Base-by-base conservation (phyloP, 805 yeast species). In the Wickerhamiella shivajii region DNA sequence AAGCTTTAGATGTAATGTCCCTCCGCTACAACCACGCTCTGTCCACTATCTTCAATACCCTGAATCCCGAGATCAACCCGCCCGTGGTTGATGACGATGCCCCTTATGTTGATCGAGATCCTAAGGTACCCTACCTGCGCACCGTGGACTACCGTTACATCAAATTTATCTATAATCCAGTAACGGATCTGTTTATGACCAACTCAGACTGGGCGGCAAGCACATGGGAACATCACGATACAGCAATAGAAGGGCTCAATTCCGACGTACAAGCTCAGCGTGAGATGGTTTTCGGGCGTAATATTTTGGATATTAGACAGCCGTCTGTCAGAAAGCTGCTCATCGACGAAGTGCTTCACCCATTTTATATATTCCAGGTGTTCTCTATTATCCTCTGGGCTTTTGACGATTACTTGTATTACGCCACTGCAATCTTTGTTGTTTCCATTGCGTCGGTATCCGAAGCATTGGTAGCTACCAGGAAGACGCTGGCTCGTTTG, bases 321-420 rank as follows among this genome's bases (percentile, higher is more conserved):
- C 87, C 84, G 40, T 52, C 85, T 1, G 59, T 71, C 1, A 21
- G 59, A 0, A 71, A 73, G 49, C 63, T 90, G 28, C 61, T 90
- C 22, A 61, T 77, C 17, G 93, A 83, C 48, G 98, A 90, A 53
- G 81, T 84, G 0, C 58, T 90, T 26, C 97, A 90, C 53, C 99
- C 99, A 1, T 90, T 90, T 52, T 90, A 90, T 53, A 68, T 92
- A 27, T 90, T 90, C 53, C 99, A 90, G 59, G 74, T 87, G 1
- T 87, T 87, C 51, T 84, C 96, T 3, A 78, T 90, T 36, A 59
- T 85, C 20, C 60, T 90, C 28, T 90, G 99, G 99, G 66, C 83
- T 8, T 69, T 83, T 11, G 99, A 90, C 54, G 77, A 79, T 45
- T 90, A 92, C 55, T 79, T 76, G 52, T 90, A 87, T 57, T 90